Evolutionary conservation across 2,329 filamentous ascomycete genomes (phyloP).

Genomic region (Hypoxylon sp.): DNA sequence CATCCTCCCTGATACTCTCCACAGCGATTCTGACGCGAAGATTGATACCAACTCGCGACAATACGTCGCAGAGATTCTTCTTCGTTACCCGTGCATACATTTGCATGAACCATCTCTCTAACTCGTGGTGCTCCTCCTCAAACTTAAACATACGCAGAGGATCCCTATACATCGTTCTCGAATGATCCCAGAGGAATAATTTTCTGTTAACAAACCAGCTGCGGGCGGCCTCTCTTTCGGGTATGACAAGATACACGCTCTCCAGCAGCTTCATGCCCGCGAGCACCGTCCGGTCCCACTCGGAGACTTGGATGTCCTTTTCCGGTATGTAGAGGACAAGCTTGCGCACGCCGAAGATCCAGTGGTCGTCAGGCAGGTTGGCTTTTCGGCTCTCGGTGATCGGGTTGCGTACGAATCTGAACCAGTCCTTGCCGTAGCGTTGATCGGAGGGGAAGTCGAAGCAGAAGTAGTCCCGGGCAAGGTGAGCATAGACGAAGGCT

Average conservation of each 20-base stretch:
- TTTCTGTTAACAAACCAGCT: too few species aligned
- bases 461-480: slow-evolving; percentile 15
- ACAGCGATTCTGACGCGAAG: not conserved
- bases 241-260: slow-evolving; percentile 1
- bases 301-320: not conserved
- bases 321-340: not conserved
- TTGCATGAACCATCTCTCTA: too few species aligned
- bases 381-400: not conserved
- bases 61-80: not conserved
- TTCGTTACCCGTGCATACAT: not conserved
- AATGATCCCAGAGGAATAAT: too few species aligned
- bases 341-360: slow-evolving; percentile 24
- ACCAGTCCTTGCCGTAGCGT: slow-evolving; percentile 5
- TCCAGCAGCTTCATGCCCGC: not conserved
- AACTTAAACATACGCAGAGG: not conserved
- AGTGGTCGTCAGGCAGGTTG: slow-evolving; percentile 9
- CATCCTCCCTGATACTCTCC: too few species aligned
- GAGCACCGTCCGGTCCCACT: slow-evolving; percentile 1
- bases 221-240: too few species aligned
- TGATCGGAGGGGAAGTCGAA: not conserved
- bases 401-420: slow-evolving; percentile 18
- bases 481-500: slow-evolving; percentile 8
- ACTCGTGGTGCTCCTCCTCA: not conserved
- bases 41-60: not conserved
- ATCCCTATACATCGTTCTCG: not conserved